phyloP scores from a whole-genome alignment of 805 yeast genomes.

The Geotrichum ghanense region DNA sequence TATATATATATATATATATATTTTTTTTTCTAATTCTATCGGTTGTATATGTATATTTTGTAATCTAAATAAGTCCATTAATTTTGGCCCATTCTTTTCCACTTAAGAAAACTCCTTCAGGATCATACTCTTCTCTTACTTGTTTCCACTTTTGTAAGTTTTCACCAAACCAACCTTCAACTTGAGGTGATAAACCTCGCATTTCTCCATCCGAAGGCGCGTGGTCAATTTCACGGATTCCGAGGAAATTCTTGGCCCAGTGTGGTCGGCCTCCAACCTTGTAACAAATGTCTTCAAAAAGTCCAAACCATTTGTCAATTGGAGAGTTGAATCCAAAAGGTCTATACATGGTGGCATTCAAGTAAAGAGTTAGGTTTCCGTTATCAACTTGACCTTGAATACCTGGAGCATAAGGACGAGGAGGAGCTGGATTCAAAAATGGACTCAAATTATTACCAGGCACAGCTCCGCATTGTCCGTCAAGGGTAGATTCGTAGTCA shows the following conservation, averaged over 20 bases:
- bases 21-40: too few relatives aligned
- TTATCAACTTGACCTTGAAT: conserved; percentile 44
- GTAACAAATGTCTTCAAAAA: conserved; percentile 69
- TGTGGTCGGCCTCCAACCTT: conserved; percentile 90
- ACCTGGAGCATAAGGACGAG: conserved; percentile 33
- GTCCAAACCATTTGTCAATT: conserved; percentile 61
- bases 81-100: conserved; percentile 71
- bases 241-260: conserved; percentile 95
- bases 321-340: conserved; percentile 76
- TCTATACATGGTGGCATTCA: conserved; percentile 91
- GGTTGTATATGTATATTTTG: too few relatives aligned
- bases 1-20: too few relatives aligned
- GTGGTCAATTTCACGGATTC: conserved; percentile 32
- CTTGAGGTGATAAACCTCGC: conserved; percentile 64
- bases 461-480: conserved; percentile 48
- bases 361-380: conserved; percentile 69
- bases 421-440: conserved; percentile 69
- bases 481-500: conserved; percentile 6
- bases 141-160: conserved; percentile 49
- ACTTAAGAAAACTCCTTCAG: conserved; percentile 68
- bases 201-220: conserved; percentile 48
- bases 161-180: conserved; percentile 72
- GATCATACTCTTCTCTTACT: conserved; percentile 62
- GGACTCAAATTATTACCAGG: conserved; percentile 81
- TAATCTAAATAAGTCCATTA: conserved; percentile 44